Percentiles rank a stretch among this genome's conserved stretches.
Conservation (phyloP, 257 asterid genomes). For the Phtheirospermum japonicum region DNA sequence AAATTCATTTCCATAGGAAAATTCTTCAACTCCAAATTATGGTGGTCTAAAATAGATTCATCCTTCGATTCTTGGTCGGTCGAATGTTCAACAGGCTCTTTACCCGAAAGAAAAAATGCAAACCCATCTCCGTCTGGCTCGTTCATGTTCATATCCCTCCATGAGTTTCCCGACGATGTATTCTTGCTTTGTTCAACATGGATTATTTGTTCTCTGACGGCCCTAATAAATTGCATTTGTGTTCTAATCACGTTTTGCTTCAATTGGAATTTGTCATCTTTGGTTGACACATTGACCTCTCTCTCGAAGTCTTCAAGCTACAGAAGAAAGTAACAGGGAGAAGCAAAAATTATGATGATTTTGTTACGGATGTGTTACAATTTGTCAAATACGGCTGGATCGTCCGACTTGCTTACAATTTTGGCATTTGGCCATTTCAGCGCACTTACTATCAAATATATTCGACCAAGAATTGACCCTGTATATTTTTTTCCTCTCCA, state of each 20-base stretch:
- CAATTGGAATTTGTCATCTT: constrained; percentile 33
- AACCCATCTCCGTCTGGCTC: constrained; percentile 42
- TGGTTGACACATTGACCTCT: constrained; percentile 36
- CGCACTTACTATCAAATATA: too few species aligned
- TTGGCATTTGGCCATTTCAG: too few species aligned
- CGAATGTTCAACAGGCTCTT: constrained; percentile 25
- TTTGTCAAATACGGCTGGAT: too few species aligned
- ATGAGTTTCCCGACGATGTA: constrained; percentile 23
- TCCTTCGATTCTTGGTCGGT: constrained; percentile 26
- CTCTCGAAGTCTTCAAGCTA: constrained; percentile 49
- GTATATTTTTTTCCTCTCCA: too few species aligned
- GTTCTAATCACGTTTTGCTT: constrained; percentile 33
- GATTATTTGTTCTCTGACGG: constrained; percentile 40
- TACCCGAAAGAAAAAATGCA: constrained; percentile 42
- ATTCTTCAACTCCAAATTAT: constrained; percentile 20
- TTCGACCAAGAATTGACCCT: too few species aligned
- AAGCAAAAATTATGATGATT: too few species aligned
- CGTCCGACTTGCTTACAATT: too few species aligned
- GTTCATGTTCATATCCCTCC: constrained; percentile 31
- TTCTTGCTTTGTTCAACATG: constrained; percentile 34
- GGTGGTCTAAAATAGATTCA: constrained; percentile 24
- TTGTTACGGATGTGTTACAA: too few species aligned
- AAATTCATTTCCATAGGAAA: constrained; percentile 17
- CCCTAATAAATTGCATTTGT: constrained; percentile 36
- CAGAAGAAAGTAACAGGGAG: constrained; percentile 18